Conservation (phyloP, 208 protist genomes). For the Novymonas esmeraldas region DNA sequence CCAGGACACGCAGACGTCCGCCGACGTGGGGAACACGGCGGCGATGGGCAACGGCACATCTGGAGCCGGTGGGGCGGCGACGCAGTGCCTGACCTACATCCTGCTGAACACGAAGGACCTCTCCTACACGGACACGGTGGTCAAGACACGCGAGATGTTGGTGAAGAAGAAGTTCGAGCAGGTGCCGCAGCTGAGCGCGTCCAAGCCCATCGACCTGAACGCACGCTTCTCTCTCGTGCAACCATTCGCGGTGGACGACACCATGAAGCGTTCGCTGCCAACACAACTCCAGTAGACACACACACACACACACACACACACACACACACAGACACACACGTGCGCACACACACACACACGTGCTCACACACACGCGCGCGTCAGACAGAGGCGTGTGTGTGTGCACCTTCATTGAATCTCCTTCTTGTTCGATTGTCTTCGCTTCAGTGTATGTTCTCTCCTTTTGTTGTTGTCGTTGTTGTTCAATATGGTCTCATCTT, state of each 20-base stretch:
- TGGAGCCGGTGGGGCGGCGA: slow-evolving; percentile 72
- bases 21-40: slow-evolving; percentile 62
- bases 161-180: slow-evolving; percentile 58
- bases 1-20: slow-evolving; percentile 60
- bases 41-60: slow-evolving; percentile 46
- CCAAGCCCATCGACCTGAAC: slow-evolving; percentile 66
- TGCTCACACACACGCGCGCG: no score
- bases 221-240: slow-evolving; percentile 48
- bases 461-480: no score
- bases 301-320: not conserved
- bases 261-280: slow-evolving; percentile 34
- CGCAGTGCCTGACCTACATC: slow-evolving; percentile 62
- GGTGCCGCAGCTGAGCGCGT: slow-evolving; percentile 73
- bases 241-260: slow-evolving; percentile 35
- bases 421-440: no score
- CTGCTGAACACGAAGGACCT: slow-evolving; percentile 55
- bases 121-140: slow-evolving; percentile 52
- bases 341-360: no score
- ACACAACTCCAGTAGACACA: not conserved
- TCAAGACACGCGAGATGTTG: slow-evolving; percentile 67
- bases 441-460: no score
- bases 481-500: no score
- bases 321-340: not conserved
- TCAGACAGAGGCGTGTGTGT: no score
- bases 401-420: no score